phyloP scores from a whole-genome alignment of 2,329 filamentous ascomycete genomes.

The Moelleriella libera region DNA sequence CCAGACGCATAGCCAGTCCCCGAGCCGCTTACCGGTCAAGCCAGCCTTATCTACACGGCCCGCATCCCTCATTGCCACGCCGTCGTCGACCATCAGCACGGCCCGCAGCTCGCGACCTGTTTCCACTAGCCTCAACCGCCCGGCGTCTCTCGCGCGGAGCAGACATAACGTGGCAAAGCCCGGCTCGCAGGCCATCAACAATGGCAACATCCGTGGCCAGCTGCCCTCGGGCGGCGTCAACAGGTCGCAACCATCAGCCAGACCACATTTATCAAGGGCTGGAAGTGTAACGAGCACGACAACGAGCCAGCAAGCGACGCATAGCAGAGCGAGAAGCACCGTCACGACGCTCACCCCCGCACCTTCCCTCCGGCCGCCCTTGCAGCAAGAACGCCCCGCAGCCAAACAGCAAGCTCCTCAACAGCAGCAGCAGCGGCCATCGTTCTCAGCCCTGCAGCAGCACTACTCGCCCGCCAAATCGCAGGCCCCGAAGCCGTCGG shows the following conservation, averaged over 20 bases:
- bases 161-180: not conserved
- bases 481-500: slow-evolving; percentile 46
- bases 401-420: too few species aligned
- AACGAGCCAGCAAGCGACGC: too few species aligned
- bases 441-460: slow-evolving; percentile 50
- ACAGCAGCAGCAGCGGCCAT: slow-evolving; percentile 23
- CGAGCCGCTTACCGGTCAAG: slow-evolving; percentile 36
- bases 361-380: too few species aligned
- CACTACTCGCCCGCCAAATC: slow-evolving; percentile 53
- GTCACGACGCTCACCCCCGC: too few species aligned
- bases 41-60: slow-evolving; percentile 18
- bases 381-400: too few species aligned
- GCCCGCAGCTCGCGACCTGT: slow-evolving; percentile 4
- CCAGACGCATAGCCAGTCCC: slow-evolving; percentile 25
- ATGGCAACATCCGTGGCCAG: too few species aligned
- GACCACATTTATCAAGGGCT: too few species aligned
- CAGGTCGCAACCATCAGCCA: too few species aligned
- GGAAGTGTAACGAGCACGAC: too few species aligned
- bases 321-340: too few species aligned
- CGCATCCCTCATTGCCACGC: slow-evolving; percentile 8
- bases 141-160: slow-evolving; percentile 10
- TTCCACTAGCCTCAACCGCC: slow-evolving; percentile 6
- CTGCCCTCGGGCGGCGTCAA: too few species aligned
- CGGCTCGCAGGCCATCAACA: too few species aligned
- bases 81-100: slow-evolving; percentile 8